Percentiles rank a stretch among this genome's conserved stretches.
Conservation (phyloP, 2,329 filamentous ascomycete genomes). For the Zymoseptoria tritici region DNA sequence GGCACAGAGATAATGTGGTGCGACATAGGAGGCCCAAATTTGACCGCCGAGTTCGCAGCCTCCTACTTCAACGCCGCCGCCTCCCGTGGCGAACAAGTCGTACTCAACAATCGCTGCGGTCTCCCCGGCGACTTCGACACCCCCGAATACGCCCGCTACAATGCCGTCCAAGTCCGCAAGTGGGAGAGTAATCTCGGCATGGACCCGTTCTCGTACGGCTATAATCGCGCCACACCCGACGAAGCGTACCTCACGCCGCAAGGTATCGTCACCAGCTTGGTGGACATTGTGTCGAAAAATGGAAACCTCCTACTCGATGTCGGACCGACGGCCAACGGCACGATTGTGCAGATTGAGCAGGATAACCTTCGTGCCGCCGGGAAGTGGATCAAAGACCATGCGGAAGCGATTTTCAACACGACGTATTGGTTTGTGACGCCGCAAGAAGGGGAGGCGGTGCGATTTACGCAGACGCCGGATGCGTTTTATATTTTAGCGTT, state of each 20-base stretch:
- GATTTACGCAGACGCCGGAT: slow-evolving; percentile 47
- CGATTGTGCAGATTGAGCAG: slow-evolving; percentile 44
- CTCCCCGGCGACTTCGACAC: slow-evolving; percentile 53
- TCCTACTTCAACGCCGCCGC: slow-evolving; percentile 38
- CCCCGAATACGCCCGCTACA: slow-evolving; percentile 50
- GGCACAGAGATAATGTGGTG: slow-evolving; percentile 44
- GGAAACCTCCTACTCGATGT: slow-evolving; percentile 28
- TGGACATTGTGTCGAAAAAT: slow-evolving; percentile 28
- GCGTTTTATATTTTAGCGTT: slow-evolving; percentile 49
- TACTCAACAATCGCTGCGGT: slow-evolving; percentile 52
- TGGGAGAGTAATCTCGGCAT: slow-evolving; percentile 55
- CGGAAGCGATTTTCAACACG: slow-evolving; percentile 51
- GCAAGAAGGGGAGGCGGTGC: slow-evolving; percentile 37
- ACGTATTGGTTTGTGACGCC: slow-evolving; percentile 47
- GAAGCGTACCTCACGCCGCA: slow-evolving; percentile 19
- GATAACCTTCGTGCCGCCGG: slow-evolving; percentile 46
- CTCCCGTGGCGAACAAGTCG: slow-evolving; percentile 40
- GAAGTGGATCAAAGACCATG: slow-evolving; percentile 47
- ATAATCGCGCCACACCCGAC: slow-evolving; percentile 48
- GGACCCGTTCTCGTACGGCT: slow-evolving; percentile 55
- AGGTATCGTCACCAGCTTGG: slow-evolving; percentile 19
- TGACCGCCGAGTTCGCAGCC: slow-evolving; percentile 37
- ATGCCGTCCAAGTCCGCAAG: slow-evolving; percentile 46
- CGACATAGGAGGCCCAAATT: slow-evolving; percentile 40
- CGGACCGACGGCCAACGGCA: slow-evolving; percentile 48